Conservation (phyloP, 345 rosid genomes). For the Isatis tinctoria region DNA sequence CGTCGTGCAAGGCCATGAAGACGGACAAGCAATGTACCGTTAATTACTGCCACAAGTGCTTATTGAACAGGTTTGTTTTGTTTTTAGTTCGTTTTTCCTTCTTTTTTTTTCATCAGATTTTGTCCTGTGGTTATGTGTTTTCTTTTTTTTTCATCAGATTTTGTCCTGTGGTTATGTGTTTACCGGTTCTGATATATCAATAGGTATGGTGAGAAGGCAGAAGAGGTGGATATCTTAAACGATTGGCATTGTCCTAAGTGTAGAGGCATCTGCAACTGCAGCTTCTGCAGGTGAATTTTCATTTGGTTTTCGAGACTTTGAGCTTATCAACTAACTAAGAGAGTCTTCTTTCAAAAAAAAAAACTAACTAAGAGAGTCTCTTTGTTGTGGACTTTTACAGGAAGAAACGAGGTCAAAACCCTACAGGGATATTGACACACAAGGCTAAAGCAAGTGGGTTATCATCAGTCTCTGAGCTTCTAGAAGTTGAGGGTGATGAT, state of each 20-base stretch:
- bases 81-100: neutral
- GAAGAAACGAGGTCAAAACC: constrained; percentile 3
- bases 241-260: constrained; percentile 31
- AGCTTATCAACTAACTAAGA: neutral
- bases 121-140: neutral
- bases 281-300: constrained; percentile 9
- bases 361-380: neutral
- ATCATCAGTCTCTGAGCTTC: constrained; percentile 65
- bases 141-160: neutral
- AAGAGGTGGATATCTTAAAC: constrained; percentile 11
- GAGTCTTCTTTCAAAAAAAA: too few relatives aligned
- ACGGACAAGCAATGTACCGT: constrained; percentile 19
- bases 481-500: constrained; percentile 41
- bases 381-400: neutral
- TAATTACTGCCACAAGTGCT: constrained; percentile 32
- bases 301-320: neutral
- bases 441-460: constrained; percentile 43
- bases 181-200: neutral
- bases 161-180: neutral
- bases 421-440: neutral
- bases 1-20: constrained; percentile 21
- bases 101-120: neutral
- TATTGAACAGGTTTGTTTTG: constrained; percentile 27
- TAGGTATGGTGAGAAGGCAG: constrained; percentile 38
- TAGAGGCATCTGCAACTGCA: constrained; percentile 15